Base-by-base conservation (phyloP, 176 grass and related monocot genomes). In the Panicum miliaceum region DNA sequence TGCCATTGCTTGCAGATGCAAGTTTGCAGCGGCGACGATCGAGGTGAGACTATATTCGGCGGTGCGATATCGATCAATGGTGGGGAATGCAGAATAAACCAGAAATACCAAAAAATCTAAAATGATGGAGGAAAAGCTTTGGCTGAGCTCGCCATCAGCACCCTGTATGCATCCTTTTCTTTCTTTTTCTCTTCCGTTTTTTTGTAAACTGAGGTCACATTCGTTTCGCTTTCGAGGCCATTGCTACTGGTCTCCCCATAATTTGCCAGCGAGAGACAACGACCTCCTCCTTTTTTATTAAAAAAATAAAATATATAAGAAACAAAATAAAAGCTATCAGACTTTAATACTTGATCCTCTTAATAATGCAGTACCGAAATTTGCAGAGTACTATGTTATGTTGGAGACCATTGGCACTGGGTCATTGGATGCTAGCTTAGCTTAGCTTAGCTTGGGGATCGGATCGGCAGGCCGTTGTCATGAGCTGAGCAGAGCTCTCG, bases 221-320 rank as follows among this genome's bases (percentile, higher is more conserved):
- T 73, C 68, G 1, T 36, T 50, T 63, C 50, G 68, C 81, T 63
- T 83, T 63, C 56, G 11, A 83, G 23, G 18, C 54, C 52, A 20
- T 22, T 43, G 5, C 18, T 8, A 23, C 54, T 3, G 6, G 68
- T 51, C 41, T 73, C 56, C 57, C 27, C 19, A 61, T 41, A 22
- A 18, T 12, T 37, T 15, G 22, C 12, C 12, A 51, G 9, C 56
- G 0, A 52, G 19, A 56, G 40, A 37, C 35, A 20, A 14, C 9
- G 13, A 60, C 57, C 57, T 60, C 57, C n/a, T 58, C 22, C 53
- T 56, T 6, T 6, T 22, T 10, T 23, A 2, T 8, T 3, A 1
- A 19, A 29, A 18, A 34, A 22, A 23, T 6, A 12, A n/a, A 35
- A 65, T 0, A 65, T 47, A 13, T 47, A 12, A 0, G 37, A 23